Percentiles rank a stretch among this genome's conserved stretches.
phyloP scores from a whole-genome alignment of 129 eudicot species.

The Smallanthus sonchifolius region DNA sequence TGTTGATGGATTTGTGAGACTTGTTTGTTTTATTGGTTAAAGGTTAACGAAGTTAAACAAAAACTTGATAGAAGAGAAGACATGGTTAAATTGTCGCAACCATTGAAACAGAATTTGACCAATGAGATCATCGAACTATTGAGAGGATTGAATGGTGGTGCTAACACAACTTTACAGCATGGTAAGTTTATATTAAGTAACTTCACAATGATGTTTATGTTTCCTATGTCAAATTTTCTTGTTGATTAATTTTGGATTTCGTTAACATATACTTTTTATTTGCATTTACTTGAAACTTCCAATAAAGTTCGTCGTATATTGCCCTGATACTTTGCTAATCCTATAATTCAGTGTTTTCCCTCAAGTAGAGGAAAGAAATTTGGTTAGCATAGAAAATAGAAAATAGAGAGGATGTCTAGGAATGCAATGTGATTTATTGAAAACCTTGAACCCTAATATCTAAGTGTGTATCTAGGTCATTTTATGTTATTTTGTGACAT shows the following conservation, averaged over 20 bases:
- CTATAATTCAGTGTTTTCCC: neutral
- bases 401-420: neutral
- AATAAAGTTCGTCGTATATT: neutral
- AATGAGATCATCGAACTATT: constrained; percentile 55
- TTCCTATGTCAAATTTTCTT: neutral
- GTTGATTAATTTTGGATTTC: neutral
- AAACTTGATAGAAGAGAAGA: constrained; percentile 38
- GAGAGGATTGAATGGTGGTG: constrained; percentile 46
- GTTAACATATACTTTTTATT: neutral
- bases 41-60: constrained; percentile 57
- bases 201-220: constrained; percentile 3
- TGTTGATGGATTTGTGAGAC: neutral
- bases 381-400: neutral
- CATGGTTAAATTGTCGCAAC: constrained; percentile 41
- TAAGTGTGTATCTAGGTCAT: neutral
- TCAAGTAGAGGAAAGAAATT: neutral
- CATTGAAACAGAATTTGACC: constrained; percentile 47
- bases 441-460: neutral
- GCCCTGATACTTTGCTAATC: neutral
- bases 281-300: neutral
- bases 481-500: neutral
- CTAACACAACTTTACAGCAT: constrained; percentile 60
- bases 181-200: constrained; percentile 42
- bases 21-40: constrained; percentile 16
- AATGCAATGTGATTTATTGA: neutral